Evolutionary conservation across 257 asterid genomes (phyloP), one percentile per base, ranked within the genome.

Genomic region (Prunella vulgaris): DNA sequence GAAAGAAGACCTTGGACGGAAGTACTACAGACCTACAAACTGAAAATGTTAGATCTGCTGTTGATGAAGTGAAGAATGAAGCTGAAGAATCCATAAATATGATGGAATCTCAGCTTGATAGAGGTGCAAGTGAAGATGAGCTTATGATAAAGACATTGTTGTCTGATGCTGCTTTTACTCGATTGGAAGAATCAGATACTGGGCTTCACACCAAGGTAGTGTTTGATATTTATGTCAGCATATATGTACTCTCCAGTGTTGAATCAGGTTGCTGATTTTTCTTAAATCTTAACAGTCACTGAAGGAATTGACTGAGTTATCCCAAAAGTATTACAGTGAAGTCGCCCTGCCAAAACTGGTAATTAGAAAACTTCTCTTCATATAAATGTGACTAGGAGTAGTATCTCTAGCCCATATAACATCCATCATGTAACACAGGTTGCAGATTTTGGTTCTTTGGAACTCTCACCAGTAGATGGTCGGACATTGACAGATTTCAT

Each of bases 371-470:
- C 27, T 71, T 61, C 68, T 54, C 69, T 73, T 59, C 58, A 14
- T 59, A 51, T 10, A 27, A 61, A 20, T 62, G 64, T 38, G 60
- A 56, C 53, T 63, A 10, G 64, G 57, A 56, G 40, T 72, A 70
- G 66, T 73, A 67, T 79, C 58, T 51, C 62, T 72, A 46, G 46
- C 67, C 69, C 64, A 18, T 22, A 37, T 60, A 54, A 66, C 53
- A 67, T 62, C 68, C 74, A 64, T 76, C 64, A 57, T 83, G 79
- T 68, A 48, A 72, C 62, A 64, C 83, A 93, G 99, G 97, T 93
- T 66, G 94, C 96, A 61, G 99, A 93, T 89, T 93, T 93, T 82
- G 99, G 99, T 74, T 93, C 98, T 59, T 86, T 93, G 85, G 98
- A 93, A 78, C 95, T 93, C 66, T 93, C 98, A 33, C 98, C 99